Conservation (phyloP, 371 early-diverging fungal genomes). For the Lichtheimia hyalospora region DNA sequence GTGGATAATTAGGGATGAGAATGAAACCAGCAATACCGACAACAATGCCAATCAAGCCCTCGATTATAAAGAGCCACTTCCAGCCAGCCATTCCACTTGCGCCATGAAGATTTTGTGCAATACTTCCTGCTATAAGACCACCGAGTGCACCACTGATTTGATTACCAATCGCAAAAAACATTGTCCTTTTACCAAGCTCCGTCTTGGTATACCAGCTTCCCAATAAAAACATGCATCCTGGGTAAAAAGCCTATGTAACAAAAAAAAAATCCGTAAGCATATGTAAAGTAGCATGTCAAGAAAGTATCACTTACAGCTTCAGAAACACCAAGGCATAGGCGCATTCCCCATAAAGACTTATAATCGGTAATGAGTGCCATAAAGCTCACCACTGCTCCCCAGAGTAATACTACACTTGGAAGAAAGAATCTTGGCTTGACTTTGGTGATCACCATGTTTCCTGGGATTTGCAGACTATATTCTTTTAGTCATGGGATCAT, state of each 20-base stretch:
- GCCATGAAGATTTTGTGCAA: constrained; percentile 27
- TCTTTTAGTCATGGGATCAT: no score
- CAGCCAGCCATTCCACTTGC: constrained; percentile 50
- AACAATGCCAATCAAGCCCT: constrained; percentile 51
- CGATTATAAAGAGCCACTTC: constrained; percentile 62
- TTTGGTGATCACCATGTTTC: constrained; percentile 52
- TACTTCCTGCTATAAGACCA: constrained; percentile 8
- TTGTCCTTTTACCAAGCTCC: constrained; percentile 71
- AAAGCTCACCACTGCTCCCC: constrained; percentile 63
- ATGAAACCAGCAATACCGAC: constrained; percentile 38
- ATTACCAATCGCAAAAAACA: constrained; percentile 30
- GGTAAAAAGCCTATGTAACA: constrained; percentile 71
- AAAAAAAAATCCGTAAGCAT: no score
- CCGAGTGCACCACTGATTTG: constrained; percentile 19
- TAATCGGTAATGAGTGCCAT: constrained; percentile 49
- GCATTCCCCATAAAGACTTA: constrained; percentile 50
- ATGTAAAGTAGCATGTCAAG: no score
- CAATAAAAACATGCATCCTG: constrained; percentile 71
- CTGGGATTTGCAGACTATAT: constrained; percentile 39
- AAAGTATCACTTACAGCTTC: constrained; percentile 34
- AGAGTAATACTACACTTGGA: constrained; percentile 54
- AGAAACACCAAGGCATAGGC: constrained; percentile 64
- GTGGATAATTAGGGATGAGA: constrained; percentile 60
- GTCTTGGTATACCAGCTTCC: constrained; percentile 75
- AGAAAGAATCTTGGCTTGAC: constrained; percentile 55